Evolutionary conservation across 768 basidiomycete species (phyloP).

Genomic region (Krasilnikovozyma curviuscula): DNA sequence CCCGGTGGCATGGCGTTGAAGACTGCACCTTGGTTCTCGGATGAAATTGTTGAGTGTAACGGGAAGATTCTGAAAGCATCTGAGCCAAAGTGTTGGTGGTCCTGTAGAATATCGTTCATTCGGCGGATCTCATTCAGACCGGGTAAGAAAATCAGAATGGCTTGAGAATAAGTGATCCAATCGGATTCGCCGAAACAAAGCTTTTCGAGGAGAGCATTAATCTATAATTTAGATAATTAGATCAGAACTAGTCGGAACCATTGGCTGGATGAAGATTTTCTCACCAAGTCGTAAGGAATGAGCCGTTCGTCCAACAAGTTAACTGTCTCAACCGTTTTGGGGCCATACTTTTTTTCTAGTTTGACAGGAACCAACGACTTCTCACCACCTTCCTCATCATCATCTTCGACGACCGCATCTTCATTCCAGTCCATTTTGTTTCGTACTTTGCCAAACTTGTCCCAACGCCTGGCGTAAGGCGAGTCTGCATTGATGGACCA

Average conservation of each 20-base stretch:
- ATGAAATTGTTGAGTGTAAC: slow-evolving; percentile 80
- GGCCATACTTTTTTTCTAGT: slow-evolving; percentile 53
- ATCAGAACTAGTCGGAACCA: not conserved
- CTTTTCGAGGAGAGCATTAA: slow-evolving; percentile 58
- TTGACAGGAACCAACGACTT: slow-evolving; percentile 26
- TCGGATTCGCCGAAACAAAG: slow-evolving; percentile 51
- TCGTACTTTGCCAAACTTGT: slow-evolving; percentile 40
- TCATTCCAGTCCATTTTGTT: slow-evolving; percentile 65
- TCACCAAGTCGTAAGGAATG: slow-evolving; percentile 64
- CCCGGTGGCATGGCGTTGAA: slow-evolving; percentile 70
- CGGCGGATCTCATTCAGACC: slow-evolving; percentile 84
- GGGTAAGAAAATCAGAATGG: slow-evolving; percentile 81
- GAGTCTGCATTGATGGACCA: slow-evolving; percentile 67
- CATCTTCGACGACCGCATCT: slow-evolving; percentile 44
- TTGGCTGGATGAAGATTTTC: not conserved
- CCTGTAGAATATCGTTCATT: slow-evolving; percentile 56
- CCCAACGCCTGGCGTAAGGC: slow-evolving; percentile 37
- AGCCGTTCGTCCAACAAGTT: slow-evolving; percentile 69
- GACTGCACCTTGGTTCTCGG: slow-evolving; percentile 71
- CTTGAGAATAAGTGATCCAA: slow-evolving; percentile 45
- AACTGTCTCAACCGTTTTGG: slow-evolving; percentile 51
- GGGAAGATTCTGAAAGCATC: slow-evolving; percentile 56
- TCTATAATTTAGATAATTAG: slow-evolving; percentile 17
- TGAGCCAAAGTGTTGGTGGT: slow-evolving; percentile 52
- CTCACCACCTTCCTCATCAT: slow-evolving; percentile 30